These are phyloP conservation scores for Warburgia ugandensis DNA, from an alignment of 164 flowering plant genomes.

Conservation along the genomic window DNA sequence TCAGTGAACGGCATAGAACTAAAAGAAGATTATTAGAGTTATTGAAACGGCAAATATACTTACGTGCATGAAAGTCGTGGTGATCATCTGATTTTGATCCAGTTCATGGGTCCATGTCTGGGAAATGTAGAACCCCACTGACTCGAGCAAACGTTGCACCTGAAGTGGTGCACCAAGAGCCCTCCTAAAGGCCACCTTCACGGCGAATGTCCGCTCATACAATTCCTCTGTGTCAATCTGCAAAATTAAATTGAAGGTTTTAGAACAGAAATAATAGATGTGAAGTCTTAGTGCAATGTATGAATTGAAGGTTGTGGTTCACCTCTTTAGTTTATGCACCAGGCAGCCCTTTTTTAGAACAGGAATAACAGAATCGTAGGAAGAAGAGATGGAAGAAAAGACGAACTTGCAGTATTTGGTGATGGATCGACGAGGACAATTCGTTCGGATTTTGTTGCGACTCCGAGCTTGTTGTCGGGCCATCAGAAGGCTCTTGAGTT, in stretches of 20 bases:
- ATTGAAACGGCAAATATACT: too few relatives aligned
- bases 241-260: not conserved
- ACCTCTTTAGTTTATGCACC: too few relatives aligned
- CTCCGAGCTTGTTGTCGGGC: not conserved
- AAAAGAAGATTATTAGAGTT: too few relatives aligned
- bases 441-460: not conserved
- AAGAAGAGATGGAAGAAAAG: not conserved
- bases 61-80: conserved; percentile 7
- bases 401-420: conserved; percentile 5
- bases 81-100: conserved; percentile 7
- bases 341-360: too few relatives aligned
- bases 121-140: conserved; percentile 1
- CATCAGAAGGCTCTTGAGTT: not conserved
- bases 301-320: too few relatives aligned
- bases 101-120: conserved; percentile 7
- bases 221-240: conserved; percentile 6
- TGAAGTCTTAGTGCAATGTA: too few relatives aligned
- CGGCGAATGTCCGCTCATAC: conserved; percentile 2
- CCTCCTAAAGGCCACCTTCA: conserved; percentile 5
- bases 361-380: not conserved
- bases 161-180: not conserved
- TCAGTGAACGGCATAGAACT: too few relatives aligned
- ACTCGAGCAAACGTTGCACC: conserved; percentile 11
- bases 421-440: conserved; percentile 5
- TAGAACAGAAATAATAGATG: too few relatives aligned